Percentiles rank a stretch among this genome's conserved stretches.
Conservation (phyloP, 2,329 filamentous ascomycete species). For the Pseudogymnoascus destructans region DNA sequence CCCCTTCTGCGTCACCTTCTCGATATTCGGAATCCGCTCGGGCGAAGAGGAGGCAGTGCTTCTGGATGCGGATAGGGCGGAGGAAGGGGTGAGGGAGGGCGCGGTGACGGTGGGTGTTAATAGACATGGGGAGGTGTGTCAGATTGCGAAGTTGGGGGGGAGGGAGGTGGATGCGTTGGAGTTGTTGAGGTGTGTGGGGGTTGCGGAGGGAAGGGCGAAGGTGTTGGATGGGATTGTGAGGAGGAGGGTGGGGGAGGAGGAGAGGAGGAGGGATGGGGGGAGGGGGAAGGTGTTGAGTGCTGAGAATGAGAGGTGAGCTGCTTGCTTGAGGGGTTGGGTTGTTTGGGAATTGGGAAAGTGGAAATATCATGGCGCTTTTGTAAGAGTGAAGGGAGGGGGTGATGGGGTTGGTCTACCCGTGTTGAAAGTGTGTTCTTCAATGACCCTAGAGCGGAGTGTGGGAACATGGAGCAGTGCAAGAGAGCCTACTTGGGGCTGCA, state of each 20-base stretch:
- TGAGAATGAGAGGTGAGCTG: conserved; percentile 60
- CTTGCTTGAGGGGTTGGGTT: not conserved
- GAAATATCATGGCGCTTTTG: not conserved
- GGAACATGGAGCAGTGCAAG: not conserved
- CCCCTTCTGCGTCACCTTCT: conserved; percentile 83
- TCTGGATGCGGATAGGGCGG: conserved; percentile 58
- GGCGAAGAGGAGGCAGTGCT: conserved; percentile 53
- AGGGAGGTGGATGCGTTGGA: conserved; percentile 65
- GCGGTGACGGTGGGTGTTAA: conserved; percentile 77
- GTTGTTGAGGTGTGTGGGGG: conserved; percentile 61
- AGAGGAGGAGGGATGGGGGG: conserved; percentile 62
- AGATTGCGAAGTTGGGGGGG: conserved; percentile 83
- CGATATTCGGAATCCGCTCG: conserved; percentile 46
- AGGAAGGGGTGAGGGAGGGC: conserved; percentile 63
- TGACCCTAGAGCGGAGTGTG: not conserved
- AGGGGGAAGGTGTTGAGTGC: conserved; percentile 64
- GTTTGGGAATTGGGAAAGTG: not conserved
- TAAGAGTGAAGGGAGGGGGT: not conserved
- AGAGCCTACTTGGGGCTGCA: not conserved
- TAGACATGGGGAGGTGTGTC: conserved; percentile 78
- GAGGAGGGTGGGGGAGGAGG: conserved; percentile 60
- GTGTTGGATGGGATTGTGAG: conserved; percentile 65
- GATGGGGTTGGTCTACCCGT: not conserved
- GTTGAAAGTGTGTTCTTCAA: not conserved
- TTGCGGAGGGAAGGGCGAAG: conserved; percentile 68